Conservation (phyloP, 148 eudicot genomes). For the Rheum nobile region DNA sequence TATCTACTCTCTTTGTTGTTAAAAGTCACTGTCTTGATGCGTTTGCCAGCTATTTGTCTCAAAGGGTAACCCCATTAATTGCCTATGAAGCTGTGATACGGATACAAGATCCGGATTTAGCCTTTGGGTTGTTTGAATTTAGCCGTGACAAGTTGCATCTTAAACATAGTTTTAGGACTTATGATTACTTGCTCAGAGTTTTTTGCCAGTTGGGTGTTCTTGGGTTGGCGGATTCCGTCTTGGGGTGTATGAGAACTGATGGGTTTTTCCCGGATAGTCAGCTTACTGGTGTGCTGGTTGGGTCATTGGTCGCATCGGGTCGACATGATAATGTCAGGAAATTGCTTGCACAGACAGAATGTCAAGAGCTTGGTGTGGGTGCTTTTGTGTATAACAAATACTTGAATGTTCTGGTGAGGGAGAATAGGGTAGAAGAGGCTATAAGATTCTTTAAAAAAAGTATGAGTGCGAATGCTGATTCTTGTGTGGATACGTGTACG, state of each 20-base stretch:
- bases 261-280: slow-evolving; percentile 36
- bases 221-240: slow-evolving; percentile 45
- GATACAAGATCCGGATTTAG: slow-evolving; percentile 39
- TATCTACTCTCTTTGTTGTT: slow-evolving; percentile 47
- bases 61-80: slow-evolving; percentile 32
- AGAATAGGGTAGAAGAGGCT: slow-evolving; percentile 55
- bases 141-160: slow-evolving; percentile 39
- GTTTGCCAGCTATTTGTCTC: slow-evolving; percentile 35
- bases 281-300: slow-evolving; percentile 29
- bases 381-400: slow-evolving; percentile 49
- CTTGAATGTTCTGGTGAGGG: slow-evolving; percentile 40
- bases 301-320: slow-evolving; percentile 37
- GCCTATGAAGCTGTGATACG: slow-evolving; percentile 42
- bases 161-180: slow-evolving; percentile 33
- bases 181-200: slow-evolving; percentile 44
- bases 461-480: slow-evolving; percentile 21
- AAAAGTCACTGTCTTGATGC: slow-evolving; percentile 20
- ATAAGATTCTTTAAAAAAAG: slow-evolving; percentile 43
- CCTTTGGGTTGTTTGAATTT: slow-evolving; percentile 45
- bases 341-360: slow-evolving; percentile 32
- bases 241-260: slow-evolving; percentile 52
- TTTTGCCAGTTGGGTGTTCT: slow-evolving; percentile 41
- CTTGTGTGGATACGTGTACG: slow-evolving; percentile 43
- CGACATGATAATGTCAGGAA: slow-evolving; percentile 34
- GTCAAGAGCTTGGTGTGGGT: slow-evolving; percentile 17